Base-by-base conservation (phyloP, 352 stramenopile genomes). In the Blastocystis sp. region DNA sequence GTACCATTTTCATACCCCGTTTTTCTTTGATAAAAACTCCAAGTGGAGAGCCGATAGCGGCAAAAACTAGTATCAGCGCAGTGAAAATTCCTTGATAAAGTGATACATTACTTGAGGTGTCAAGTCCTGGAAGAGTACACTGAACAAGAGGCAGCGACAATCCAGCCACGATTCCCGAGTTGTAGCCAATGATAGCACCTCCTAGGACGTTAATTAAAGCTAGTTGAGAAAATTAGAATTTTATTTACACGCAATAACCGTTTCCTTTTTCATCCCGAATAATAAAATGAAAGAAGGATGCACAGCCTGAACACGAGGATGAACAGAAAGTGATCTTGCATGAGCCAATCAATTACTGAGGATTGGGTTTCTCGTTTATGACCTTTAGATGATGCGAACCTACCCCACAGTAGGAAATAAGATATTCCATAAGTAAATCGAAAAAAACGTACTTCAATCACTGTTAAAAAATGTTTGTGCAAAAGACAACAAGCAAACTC, bases 11-110 rank as follows among this genome's bases (percentile, higher is more conserved):
- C 63, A 89, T 89, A 1, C 55, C 78, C 66, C 43, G 59, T 26
- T 78, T 78, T 39, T 89, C 69, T 6, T 56, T 62, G n/a, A 89
- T 78, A 37, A 56, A 89, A 54, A 89, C 78, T n/a, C 63, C 63
- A 7, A 89, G 30, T 50, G 78, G 78, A 55, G 78, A 89, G 16
- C 78, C 78, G 62, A 89, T 66, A 30, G 78, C 69, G 0, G 78
- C 78, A 66, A 89, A 76, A 16, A 89, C 66, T 37, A 89, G 34
- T n/a, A 89, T 89, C 5, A 50, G 73, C 3, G 78, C 62, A 18
- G 63, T 89, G 50, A 89, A 89, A 37, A 64, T 8, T 26, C 59
- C 73, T 43, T 85, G 73, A 68, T 85, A 85, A 7, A 85, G 53
- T 37, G 73, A 85, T n/a, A 85, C n/a, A 66, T 47, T 47, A 41